Base-by-base conservation (phyloP, 768 basidiomycete species). In the Russula abietina region DNA sequence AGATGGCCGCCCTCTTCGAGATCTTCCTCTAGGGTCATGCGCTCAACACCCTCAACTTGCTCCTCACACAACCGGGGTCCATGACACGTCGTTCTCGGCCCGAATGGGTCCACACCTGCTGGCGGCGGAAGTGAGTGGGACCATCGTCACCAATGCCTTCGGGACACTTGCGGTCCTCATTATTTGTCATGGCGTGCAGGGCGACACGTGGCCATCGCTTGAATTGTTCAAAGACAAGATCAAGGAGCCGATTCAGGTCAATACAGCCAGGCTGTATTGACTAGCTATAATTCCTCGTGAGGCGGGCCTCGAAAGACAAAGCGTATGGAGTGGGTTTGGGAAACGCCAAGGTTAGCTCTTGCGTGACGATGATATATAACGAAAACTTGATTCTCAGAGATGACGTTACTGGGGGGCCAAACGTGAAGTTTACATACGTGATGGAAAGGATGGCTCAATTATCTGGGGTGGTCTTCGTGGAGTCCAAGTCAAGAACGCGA, bases 401-500 rank as follows among this genome's bases (percentile, higher is more conserved):
- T 70, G 87, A 90, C 62, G 89, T 91, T 60, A 78, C 75, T 39
- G 85, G 82, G n/a, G n/a, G n/a, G 80, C 75, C 12, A 82, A 86
- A 61, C 86, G 93, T 54, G 90, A 93, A 70, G 92, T 99, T 16
- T 89, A 93, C 72, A 98, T 99, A 72, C 81, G 97, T 65, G 97
- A 99, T 78, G 95, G 96, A 73, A 95, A 96, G 74, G 89, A 93
- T 65, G 97, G 96, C 10, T 86, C 90, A 68, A 99, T 99, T 68
- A 89, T 98, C 60, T 98, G 96, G 94, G 89, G 90, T 64, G 97
- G 97, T 55, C 81, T 98, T 65, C 84, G 91, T 39, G 97, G 98
- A 77, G 85, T 97, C 60, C 84, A 80, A 65, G 96, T 98, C n/a
- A 84, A 81, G 71, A 89, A 83, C 68, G 81, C 87, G 26, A 78